These are phyloP conservation scores for Coriolopsis trogii DNA, from an alignment of 1,284 basidiomycete species.

Conservation along the genomic window DNA sequence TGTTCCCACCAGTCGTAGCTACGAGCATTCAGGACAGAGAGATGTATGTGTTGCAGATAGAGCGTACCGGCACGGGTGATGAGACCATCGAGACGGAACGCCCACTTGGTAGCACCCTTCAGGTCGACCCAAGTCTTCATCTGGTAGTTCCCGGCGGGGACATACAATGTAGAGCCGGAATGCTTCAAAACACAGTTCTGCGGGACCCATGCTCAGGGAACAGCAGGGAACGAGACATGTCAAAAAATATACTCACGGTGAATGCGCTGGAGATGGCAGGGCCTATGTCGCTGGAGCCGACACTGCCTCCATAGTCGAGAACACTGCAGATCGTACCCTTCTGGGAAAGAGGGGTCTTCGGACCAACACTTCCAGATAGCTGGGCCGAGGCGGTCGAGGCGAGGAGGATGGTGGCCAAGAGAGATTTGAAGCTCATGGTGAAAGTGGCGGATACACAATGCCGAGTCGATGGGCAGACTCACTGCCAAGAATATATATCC, in stretches of 20 bases:
- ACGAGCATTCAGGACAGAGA: too few species aligned
- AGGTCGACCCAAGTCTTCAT: slow-evolving; percentile 37
- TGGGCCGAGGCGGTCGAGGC: slow-evolving; percentile 25
- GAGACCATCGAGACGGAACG: slow-evolving; percentile 37
- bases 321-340: slow-evolving; percentile 36
- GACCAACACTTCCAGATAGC: slow-evolving; percentile 35
- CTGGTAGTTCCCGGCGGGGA: slow-evolving; percentile 35
- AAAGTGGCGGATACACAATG: background rate
- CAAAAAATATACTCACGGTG: slow-evolving; percentile 14
- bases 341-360: slow-evolving; percentile 29
- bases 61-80: slow-evolving; percentile 33
- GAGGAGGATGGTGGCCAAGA: slow-evolving; percentile 16
- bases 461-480: too few species aligned
- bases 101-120: slow-evolving; percentile 35
- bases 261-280: slow-evolving; percentile 38
- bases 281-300: slow-evolving; percentile 38
- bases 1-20: slow-evolving; percentile 37
- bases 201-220: too few species aligned
- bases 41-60: background rate
- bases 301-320: slow-evolving; percentile 34
- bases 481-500: background rate
- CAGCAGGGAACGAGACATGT: background rate
- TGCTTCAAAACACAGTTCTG: slow-evolving; percentile 34
- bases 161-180: slow-evolving; percentile 34
- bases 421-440: slow-evolving; percentile 19